Percentiles rank a stretch among this genome's conserved stretches.
Evolutionary conservation across 805 yeast genomes (phyloP).

Genomic region (Yarrowia porcina): DNA sequence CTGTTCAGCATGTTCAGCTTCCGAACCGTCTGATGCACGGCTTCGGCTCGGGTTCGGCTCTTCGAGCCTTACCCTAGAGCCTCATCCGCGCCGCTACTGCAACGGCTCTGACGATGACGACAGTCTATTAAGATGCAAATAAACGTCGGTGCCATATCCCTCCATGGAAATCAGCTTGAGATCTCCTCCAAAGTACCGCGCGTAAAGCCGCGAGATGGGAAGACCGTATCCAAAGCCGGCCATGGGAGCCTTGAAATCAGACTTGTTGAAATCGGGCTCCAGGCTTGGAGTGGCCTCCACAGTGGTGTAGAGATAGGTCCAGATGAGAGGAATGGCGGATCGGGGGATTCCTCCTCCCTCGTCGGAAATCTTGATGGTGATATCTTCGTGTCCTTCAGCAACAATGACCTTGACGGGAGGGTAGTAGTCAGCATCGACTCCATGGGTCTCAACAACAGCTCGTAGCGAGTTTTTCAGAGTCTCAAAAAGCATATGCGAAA

Average conservation of each 20-base stretch:
- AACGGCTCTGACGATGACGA: slow-evolving; percentile 69
- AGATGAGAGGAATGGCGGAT: slow-evolving; percentile 74
- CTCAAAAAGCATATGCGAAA: slow-evolving; percentile 87
- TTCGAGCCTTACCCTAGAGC: too few species aligned
- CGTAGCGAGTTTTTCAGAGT: slow-evolving; percentile 80
- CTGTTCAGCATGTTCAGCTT: too few species aligned
- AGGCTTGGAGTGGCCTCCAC: slow-evolving; percentile 68
- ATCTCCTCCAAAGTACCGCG: slow-evolving; percentile 89
- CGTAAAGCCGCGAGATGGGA: slow-evolving; percentile 80
- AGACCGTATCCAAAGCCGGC: slow-evolving; percentile 93
- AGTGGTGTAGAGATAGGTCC: slow-evolving; percentile 90
- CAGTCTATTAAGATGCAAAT: slow-evolving; percentile 76
- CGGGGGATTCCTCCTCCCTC: slow-evolving; percentile 94
- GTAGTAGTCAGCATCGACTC: slow-evolving; percentile 62
- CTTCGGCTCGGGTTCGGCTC: too few species aligned
- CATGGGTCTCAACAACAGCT: slow-evolving; percentile 82
- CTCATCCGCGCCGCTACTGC: too few species aligned
- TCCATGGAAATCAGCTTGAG: slow-evolving; percentile 85
- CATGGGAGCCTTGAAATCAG: slow-evolving; percentile 82
- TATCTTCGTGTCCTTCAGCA: slow-evolving; percentile 85
- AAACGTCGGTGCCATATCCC: slow-evolving; percentile 92
- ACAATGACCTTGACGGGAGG: slow-evolving; percentile 86
- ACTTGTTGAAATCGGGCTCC: slow-evolving; percentile 55
- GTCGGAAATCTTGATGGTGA: slow-evolving; percentile 84
- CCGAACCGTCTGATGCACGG: too few species aligned